Base-by-base conservation (phyloP, 495 filamentous ascomycete genomes). In the Rusavskia elegans region DNA sequence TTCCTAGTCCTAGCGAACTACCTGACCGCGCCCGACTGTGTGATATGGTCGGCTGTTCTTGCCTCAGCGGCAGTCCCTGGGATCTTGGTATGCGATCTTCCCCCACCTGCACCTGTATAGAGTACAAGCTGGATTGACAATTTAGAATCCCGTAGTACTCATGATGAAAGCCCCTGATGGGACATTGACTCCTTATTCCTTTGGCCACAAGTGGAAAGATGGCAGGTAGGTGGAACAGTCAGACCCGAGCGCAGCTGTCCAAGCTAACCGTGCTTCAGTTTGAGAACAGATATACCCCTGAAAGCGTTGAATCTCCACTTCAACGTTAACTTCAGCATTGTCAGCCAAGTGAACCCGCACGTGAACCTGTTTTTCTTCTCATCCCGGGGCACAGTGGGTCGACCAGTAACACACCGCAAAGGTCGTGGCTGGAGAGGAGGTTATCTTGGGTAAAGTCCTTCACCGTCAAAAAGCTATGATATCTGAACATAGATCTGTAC, bases 281-380 rank as follows among this genome's bases (percentile, higher is more conserved):
- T 98, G 37, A 81, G 90, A 13, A 98, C 92, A 2, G 92, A 98
- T 63, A 95, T 98, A 51, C 92, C 92, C 0, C 80, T 97, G 62
- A 90, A 88, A 65, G 81, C 89, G 7, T 71, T 98, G 40, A 97
- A 97, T 60, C 71, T 92, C 1, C 87, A 95, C 64, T 97, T 97
- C 76, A 95, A 95, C 64, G 93, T 97, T 59, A 94, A 89, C 57
- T 98, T 97, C 66, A 85, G 84, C 52, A 89, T 98, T 56, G 92
- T 98, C 63, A 85, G 79, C 50, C 92, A 98, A 67, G 90, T 96
- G 30, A 98, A 98, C 63, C 92, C 93, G 1, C 92, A 97, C 63
- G 85, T 98, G 66, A 96, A 94, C 59, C 78, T 96, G 17, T 97
- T 98, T 74, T 96, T 98, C 73, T 98, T 97, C 72, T 90, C 84